phyloP scores from a whole-genome alignment of 176 grass and related monocot species.

The Oryza nivara region DNA sequence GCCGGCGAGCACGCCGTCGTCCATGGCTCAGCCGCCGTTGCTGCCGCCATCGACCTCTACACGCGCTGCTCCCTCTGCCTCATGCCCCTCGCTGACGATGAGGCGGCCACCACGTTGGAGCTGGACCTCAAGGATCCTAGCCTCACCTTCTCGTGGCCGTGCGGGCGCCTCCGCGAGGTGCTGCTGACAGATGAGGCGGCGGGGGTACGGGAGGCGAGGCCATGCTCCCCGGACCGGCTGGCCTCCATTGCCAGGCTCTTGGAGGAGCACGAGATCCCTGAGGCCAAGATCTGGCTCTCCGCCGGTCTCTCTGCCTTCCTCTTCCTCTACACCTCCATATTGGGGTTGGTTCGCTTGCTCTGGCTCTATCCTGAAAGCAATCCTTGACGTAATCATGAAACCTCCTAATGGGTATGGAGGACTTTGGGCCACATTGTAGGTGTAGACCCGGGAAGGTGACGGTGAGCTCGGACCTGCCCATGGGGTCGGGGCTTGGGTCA shows the following conservation, averaged over 20 bases:
- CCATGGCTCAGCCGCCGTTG: constrained; percentile 70
- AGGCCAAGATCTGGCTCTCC: constrained; percentile 71
- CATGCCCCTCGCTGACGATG: constrained; percentile 17
- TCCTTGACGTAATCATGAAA: background rate
- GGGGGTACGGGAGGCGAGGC: constrained; percentile 13
- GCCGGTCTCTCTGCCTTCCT: constrained; percentile 72
- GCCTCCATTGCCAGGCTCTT: constrained; percentile 48
- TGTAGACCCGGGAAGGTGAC: constrained; percentile 63
- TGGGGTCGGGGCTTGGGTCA: constrained; percentile 77
- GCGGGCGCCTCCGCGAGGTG: constrained; percentile 33
- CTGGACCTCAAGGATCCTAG: constrained; percentile 65
- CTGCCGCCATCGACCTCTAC: constrained; percentile 83
- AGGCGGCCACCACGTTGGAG: constrained; percentile 40
- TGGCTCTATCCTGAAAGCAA: background rate
- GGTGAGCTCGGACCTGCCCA: constrained; percentile 70
- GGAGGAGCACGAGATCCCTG: constrained; percentile 54
- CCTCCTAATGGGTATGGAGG: background rate
- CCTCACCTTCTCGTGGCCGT: constrained; percentile 71
- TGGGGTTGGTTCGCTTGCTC: constrained; percentile 46
- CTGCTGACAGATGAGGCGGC: constrained; percentile 7
- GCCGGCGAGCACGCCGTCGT: constrained; percentile 95
- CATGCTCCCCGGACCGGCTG: constrained; percentile 45
- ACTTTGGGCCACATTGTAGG: constrained; percentile 32
- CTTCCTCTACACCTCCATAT: constrained; percentile 78
- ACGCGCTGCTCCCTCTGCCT: constrained; percentile 49